These are phyloP conservation scores for Rhododendron ovatum DNA, from an alignment of 148 eudicot species.

Conservation along the genomic window DNA sequence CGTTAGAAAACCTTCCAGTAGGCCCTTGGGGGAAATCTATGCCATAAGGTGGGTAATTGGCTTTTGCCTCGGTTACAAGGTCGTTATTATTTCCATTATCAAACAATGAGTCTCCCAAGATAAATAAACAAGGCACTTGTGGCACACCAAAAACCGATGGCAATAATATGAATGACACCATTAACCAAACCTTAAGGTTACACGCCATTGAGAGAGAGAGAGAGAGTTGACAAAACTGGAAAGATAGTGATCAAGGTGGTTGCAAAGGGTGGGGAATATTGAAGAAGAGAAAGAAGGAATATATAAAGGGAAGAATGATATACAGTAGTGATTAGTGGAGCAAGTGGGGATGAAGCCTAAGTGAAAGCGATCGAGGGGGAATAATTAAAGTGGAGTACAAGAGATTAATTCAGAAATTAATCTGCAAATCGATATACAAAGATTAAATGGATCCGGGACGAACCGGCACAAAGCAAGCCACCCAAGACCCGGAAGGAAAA, in stretches of 20 bases:
- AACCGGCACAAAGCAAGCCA: too few species aligned
- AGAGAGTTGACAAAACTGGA: neutral
- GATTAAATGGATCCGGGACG: too few species aligned
- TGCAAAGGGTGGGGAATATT: neutral
- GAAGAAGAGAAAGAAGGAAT: neutral
- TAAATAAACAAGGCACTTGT: conserved; percentile 47
- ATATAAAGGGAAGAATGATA: neutral
- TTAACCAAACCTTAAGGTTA: neutral
- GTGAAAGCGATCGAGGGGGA: neutral
- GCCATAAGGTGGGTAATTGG: conserved; percentile 58
- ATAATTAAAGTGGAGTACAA: too few species aligned
- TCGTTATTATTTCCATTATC: conserved; percentile 62
- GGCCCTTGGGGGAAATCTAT: conserved; percentile 50
- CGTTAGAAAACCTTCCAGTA: conserved; percentile 53
- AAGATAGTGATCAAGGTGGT: neutral
- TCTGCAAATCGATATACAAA: too few species aligned
- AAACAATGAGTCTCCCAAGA: conserved; percentile 22
- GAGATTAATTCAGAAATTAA: too few species aligned
- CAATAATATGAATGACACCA: neutral
- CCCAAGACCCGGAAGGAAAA: too few species aligned
- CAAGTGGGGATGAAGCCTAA: neutral
- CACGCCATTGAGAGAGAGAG: neutral
- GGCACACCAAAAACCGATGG: conserved; percentile 8
- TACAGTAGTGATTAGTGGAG: neutral
- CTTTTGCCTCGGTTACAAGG: conserved; percentile 38